A percentile compares a stretch with the other conserved stretches of the same genome.
Conservation (phyloP, 352 stramenopile genomes). For the Phytophthora cactorum region DNA sequence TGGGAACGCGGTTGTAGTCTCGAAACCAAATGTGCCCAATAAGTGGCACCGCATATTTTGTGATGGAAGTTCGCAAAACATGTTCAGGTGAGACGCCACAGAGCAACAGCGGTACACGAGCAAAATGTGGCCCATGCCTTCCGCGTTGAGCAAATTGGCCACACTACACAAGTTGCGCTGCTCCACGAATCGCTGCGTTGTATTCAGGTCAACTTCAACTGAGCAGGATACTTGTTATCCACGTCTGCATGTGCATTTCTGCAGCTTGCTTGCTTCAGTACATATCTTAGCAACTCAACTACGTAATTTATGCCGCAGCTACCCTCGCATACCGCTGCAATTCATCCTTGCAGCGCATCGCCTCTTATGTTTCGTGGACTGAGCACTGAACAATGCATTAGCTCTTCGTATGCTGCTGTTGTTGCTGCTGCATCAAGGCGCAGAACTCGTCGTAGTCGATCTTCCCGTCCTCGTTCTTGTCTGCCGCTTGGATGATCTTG, state of each 20-base stretch:
- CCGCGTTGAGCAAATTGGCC: not conserved
- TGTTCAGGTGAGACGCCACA: not conserved
- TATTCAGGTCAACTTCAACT: not conserved
- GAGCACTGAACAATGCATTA: conserved; percentile 3
- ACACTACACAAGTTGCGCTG: no score
- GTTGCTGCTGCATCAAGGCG: conserved; percentile 54
- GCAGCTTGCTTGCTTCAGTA: no score
- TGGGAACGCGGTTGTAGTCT: conserved; percentile 16
- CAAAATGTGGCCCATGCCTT: not conserved
- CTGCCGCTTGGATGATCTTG: conserved; percentile 74
- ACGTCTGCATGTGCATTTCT: no score
- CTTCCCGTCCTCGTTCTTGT: conserved; percentile 84
- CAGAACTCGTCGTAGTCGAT: conserved; percentile 92
- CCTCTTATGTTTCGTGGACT: not conserved
- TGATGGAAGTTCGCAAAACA: not conserved
- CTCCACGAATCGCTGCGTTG: not conserved
- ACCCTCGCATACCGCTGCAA: not conserved
- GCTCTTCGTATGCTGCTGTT: conserved; percentile 4
- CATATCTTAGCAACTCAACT: not conserved
- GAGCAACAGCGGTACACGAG: no score
- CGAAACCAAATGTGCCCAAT: conserved; percentile 6
- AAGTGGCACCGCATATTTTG: not conserved
- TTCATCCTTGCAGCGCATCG: not conserved
- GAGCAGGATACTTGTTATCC: no score
- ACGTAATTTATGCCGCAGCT: not conserved